Evolutionary conservation across 2,329 filamentous ascomycete species (phyloP), one percentile per base, ranked within the genome.

Genomic region (Clonostachys byssicola): DNA sequence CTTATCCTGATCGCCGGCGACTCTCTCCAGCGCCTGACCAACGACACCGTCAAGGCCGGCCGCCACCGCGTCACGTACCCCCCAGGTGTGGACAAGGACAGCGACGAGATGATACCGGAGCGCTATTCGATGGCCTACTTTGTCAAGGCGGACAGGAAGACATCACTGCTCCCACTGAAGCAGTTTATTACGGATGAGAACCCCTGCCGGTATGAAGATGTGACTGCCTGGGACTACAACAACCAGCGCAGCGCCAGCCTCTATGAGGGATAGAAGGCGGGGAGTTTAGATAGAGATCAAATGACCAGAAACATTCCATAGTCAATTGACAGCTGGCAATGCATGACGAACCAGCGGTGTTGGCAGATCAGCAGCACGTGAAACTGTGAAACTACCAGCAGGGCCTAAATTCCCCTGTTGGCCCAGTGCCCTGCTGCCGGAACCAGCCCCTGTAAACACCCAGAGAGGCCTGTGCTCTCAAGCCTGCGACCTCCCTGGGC

Each of bases 1-100:
- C 60, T 73, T 7, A 59, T 70, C 34, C 56, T 73, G 43, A 71
- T 70, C 51, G 63, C 68, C 12, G 60, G 65, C 6, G 68, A 73
- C 44, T 68, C 59, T 0, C 49, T 73, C 3, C 60, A 72, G 53
- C 60, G 68, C 0, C 55, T 61, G 54, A 68, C 68, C 2, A 69
- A 70, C 33, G 59, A 62, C n/a, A 55, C 49, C 0, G 52, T 72
- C 44, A 54, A 49, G 17, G 59, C 64, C 0, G 62, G 60, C 0
- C 53, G 63, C 8, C 68, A 72, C 44, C 40, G 35, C 14, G 54
- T 68, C 10, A 60, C 53, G 3, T 49, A 56, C 4, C 65, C 64
- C 5, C 55, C 52, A 7, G 44, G 34, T 45, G 14, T 44, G 4
- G 35, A 56, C 36, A 49, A 50, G 16, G 42, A 36, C 2, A 47